Conservation (phyloP, 345 rosid genomes). For the Boechera stricta region DNA sequence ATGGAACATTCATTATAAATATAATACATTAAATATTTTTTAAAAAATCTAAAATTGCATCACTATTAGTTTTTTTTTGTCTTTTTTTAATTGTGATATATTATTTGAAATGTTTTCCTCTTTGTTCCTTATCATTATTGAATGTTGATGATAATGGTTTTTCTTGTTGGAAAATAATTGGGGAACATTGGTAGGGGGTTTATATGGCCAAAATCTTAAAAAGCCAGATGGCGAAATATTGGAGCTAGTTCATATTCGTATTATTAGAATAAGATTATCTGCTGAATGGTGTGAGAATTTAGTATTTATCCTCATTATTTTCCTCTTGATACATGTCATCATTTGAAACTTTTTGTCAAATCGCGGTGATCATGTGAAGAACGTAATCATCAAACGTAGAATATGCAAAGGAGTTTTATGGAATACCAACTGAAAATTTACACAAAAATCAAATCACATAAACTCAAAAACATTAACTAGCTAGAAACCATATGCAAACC, state of each 20-base stretch:
- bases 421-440: background rate
- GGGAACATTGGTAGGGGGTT: too few relatives aligned
- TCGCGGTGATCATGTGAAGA: constrained; percentile 5
- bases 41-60: too few relatives aligned
- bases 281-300: background rate
- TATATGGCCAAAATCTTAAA: background rate
- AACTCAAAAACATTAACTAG: constrained; percentile 10
- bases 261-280: background rate
- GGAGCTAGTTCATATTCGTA: constrained; percentile 24
- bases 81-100: too few relatives aligned
- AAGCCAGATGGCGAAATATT: constrained; percentile 8
- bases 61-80: too few relatives aligned
- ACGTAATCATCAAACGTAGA: background rate
- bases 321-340: constrained; percentile 8
- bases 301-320: background rate
- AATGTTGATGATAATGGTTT: too few relatives aligned
- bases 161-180: too few relatives aligned
- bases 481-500: constrained; percentile 3
- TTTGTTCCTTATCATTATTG: too few relatives aligned
- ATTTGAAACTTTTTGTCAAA: background rate
- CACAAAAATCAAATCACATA: background rate
- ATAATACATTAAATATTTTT: too few relatives aligned
- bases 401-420: background rate
- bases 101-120: too few relatives aligned
- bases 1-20: too few relatives aligned